Conservation (phyloP, 2,329 filamentous ascomycete species). For the Lecanicillium sp. region DNA sequence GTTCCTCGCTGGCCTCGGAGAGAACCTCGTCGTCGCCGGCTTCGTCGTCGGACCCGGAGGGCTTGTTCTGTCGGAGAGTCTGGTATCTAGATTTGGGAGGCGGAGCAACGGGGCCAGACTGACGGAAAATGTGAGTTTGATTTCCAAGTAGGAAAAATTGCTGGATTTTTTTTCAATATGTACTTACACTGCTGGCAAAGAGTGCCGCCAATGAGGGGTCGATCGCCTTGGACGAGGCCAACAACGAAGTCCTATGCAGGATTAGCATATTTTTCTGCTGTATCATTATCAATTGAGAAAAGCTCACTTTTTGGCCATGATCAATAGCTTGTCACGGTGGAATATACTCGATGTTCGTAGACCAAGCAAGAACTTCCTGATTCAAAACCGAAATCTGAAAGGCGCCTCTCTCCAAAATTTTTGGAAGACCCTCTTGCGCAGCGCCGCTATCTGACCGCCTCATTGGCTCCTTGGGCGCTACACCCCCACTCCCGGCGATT, state of each 20-base stretch:
- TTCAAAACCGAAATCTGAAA: background rate
- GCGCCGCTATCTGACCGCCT: background rate
- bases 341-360: background rate
- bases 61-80: slow-evolving; percentile 30
- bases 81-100: slow-evolving; percentile 41
- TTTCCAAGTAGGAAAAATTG: background rate
- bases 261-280: background rate
- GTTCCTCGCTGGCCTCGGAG: slow-evolving; percentile 22
- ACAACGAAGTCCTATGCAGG: slow-evolving; percentile 31
- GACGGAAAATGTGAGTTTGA: slow-evolving; percentile 12
- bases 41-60: slow-evolving; percentile 21
- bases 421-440: background rate
- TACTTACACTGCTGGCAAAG: slow-evolving; percentile 66
- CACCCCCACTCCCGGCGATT: background rate
- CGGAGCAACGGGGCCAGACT: slow-evolving; percentile 48
- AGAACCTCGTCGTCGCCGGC: slow-evolving; percentile 27
- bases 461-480: background rate
- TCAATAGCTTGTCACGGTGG: background rate
- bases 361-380: background rate
- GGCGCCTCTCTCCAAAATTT: slow-evolving; percentile 8
- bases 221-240: slow-evolving; percentile 48
- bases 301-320: slow-evolving; percentile 19
- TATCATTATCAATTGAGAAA: background rate
- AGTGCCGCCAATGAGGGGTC: slow-evolving; percentile 65
- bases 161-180: background rate